A percentile compares a stretch with the other conserved stretches of the same genome.
These are phyloP conservation scores for Botrytis cinerea DNA, from an alignment of 2,329 filamentous ascomycete species.

Conservation along the genomic window DNA sequence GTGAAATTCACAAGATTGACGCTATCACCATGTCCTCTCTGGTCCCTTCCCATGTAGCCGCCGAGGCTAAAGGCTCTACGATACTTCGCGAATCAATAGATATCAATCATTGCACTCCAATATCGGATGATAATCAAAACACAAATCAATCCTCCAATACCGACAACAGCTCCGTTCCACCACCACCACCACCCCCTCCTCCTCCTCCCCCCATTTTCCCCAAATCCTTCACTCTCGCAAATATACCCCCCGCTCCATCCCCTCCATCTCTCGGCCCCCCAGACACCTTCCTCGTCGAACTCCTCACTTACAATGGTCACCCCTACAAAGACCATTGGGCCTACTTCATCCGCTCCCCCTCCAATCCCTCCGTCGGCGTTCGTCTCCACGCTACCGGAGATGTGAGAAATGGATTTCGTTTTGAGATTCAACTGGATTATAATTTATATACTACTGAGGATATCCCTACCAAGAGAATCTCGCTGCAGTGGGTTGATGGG, in stretches of 20 bases:
- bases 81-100: not conserved
- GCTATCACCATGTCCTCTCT: not conserved
- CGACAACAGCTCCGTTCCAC: not conserved
- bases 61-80: not conserved
- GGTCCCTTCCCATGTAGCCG: too few relatives aligned
- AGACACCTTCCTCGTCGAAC: not conserved
- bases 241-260: not conserved
- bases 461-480: not conserved
- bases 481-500: not conserved
- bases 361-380: not conserved
- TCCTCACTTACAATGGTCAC: not conserved
- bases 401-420: not conserved
- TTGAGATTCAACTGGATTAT: not conserved
- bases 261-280: not conserved
- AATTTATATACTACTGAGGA: not conserved
- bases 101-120: not conserved
- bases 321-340: not conserved
- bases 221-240: not conserved
- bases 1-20: not conserved
- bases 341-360: not conserved
- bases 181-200: not conserved
- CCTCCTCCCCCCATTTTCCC: not conserved
- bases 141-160: not conserved
- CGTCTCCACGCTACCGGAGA: not conserved
- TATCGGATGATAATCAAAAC: not conserved